These are phyloP conservation scores for Candida qinlingensis DNA, from an alignment of 805 yeast genomes.

Conservation along the genomic window DNA sequence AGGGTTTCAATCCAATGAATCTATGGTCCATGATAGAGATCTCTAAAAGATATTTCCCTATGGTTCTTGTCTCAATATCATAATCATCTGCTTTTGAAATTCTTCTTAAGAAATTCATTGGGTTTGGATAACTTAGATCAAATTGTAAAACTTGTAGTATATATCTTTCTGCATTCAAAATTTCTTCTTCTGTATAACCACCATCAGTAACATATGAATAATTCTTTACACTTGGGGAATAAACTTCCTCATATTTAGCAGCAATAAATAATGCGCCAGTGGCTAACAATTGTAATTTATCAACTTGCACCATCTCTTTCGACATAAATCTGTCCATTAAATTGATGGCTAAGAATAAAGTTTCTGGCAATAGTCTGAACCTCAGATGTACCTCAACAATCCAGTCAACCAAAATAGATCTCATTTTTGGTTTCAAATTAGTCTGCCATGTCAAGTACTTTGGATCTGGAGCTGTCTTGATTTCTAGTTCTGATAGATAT, in stretches of 20 bases:
- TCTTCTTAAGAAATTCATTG: conserved; percentile 83
- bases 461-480: conserved; percentile 63
- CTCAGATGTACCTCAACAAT: conserved; percentile 81
- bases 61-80: conserved; percentile 75
- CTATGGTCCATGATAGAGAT: conserved; percentile 69
- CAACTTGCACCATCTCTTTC: conserved; percentile 65
- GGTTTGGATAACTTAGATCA: conserved; percentile 80
- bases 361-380: conserved; percentile 81
- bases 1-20: conserved; percentile 70
- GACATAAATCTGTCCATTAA: conserved; percentile 85
- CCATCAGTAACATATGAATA: conserved; percentile 88
- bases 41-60: conserved; percentile 81
- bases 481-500: conserved; percentile 65
- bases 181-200: conserved; percentile 73
- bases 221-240: conserved; percentile 77
- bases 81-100: conserved; percentile 89
- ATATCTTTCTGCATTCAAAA: conserved; percentile 76
- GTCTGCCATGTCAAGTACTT: conserved; percentile 60
- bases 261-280: conserved; percentile 84
- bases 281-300: conserved; percentile 78
- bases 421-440: conserved; percentile 71
- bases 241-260: conserved; percentile 90
- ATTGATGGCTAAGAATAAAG: conserved; percentile 76
- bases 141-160: conserved; percentile 68
- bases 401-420: conserved; percentile 92